A percentile compares a stretch with the other conserved stretches of the same genome.
phyloP scores from a whole-genome alignment of 768 basidiomycete genomes.

The Mycena vulgaris region DNA sequence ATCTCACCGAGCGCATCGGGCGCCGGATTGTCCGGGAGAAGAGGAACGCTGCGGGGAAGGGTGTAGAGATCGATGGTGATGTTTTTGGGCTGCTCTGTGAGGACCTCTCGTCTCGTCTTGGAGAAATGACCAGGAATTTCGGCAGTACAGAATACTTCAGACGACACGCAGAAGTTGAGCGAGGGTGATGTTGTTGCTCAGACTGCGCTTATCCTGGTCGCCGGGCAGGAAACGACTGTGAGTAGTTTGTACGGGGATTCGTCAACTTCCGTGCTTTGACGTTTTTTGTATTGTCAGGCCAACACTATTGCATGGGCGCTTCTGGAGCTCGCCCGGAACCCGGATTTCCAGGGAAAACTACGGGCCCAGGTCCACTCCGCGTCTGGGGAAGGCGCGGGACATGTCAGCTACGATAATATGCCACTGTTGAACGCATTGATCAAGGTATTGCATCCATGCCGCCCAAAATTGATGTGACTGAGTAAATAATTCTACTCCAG shows the following conservation, averaged over 20 bases:
- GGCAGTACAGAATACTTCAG: not conserved
- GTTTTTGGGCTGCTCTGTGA: conserved; percentile 14
- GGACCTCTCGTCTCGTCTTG: not conserved
- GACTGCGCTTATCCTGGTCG: conserved; percentile 20
- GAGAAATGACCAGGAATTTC: not conserved
- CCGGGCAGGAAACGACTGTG: conserved; percentile 33
- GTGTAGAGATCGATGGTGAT: conserved; percentile 4
- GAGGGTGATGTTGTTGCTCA: conserved; percentile 12
- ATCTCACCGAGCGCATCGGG: not conserved
- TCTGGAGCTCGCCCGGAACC: conserved; percentile 21
- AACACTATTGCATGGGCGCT: conserved; percentile 21
- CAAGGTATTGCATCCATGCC: conserved; percentile 10
- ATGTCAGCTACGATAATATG: conserved; percentile 7
- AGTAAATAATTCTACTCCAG: not conserved
- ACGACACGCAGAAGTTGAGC: conserved; percentile 20
- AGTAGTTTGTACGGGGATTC: not conserved
- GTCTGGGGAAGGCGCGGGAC: not conserved
- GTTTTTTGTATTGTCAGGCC: not conserved
- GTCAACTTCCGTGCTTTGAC: not conserved
- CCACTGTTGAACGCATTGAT: conserved; percentile 27
- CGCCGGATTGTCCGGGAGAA: conserved; percentile 12
- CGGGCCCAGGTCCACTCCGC: conserved; percentile 17
- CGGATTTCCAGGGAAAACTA: conserved; percentile 13
- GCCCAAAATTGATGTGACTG: not conserved
- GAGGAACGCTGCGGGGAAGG: not conserved